Evolutionary conservation across 768 basidiomycete genomes (phyloP).

Genomic region (Naganishia onofrii): DNA sequence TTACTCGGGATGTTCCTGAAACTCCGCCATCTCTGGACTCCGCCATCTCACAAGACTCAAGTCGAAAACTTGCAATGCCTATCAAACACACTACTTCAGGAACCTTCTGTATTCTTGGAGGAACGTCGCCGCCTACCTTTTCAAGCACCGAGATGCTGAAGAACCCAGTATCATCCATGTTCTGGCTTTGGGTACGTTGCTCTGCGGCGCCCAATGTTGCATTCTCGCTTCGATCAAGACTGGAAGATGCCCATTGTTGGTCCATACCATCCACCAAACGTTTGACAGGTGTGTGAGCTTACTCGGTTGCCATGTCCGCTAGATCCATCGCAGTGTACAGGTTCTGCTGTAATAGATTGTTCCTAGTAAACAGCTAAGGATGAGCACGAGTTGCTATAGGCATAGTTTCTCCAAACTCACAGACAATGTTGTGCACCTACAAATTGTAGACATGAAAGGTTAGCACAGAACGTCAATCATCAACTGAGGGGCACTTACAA

Average conservation of each 20-base stretch:
- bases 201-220: conserved; percentile 50
- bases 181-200: conserved; percentile 59
- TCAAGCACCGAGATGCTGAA: conserved; percentile 89
- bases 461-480: background rate
- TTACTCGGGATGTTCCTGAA: conserved; percentile 75
- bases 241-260: conserved; percentile 8
- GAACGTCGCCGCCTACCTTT: too few species aligned
- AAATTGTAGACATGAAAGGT: background rate
- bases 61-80: conserved; percentile 79
- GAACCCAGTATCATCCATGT: conserved; percentile 93
- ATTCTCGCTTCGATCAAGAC: conserved; percentile 49
- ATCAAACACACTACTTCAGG: background rate
- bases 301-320: conserved; percentile 50
- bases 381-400: background rate
- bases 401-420: conserved; percentile 1
- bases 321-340: conserved; percentile 49
- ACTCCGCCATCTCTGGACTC: conserved; percentile 72
- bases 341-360: conserved; percentile 48
- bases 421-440: conserved; percentile 32
- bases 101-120: too few species aligned
- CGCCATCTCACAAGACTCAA: conserved; percentile 79
- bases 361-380: conserved; percentile 31
- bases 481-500: conserved; percentile 18
- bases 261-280: background rate
- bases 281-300: conserved; percentile 9